These are phyloP conservation scores for Ettlia oleoabundans DNA, from an alignment of 139 green algal species.

Conservation along the genomic window DNA sequence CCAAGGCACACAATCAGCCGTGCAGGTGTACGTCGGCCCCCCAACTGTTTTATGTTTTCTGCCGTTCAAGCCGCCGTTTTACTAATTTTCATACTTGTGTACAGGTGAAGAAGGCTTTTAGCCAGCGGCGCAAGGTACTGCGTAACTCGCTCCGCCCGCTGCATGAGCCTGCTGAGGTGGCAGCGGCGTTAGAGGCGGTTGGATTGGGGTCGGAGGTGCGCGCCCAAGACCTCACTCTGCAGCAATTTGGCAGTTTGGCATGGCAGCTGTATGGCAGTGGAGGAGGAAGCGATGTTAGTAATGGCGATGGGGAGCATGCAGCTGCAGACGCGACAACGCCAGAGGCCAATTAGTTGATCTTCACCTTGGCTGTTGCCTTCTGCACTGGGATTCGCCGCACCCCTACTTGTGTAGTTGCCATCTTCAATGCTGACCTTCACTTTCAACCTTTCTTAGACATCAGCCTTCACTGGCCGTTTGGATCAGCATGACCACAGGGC, in stretches of 20 bases:
- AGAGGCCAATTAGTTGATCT: too few relatives aligned
- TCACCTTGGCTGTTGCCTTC: too few relatives aligned
- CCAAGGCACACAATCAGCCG: too few relatives aligned
- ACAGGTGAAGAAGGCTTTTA: conserved; percentile 43
- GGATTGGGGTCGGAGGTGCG: conserved; percentile 26
- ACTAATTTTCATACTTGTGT: too few relatives aligned
- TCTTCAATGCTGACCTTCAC: too few relatives aligned
- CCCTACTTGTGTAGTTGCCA: too few relatives aligned
- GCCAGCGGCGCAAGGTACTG: conserved; percentile 49
- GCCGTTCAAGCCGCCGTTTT: neutral
- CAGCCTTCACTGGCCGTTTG: too few relatives aligned
- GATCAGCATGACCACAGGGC: too few relatives aligned
- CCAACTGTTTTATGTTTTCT: neutral
- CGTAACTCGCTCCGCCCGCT: conserved; percentile 41
- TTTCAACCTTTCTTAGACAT: too few relatives aligned
- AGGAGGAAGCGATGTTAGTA: neutral
- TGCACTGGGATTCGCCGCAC: too few relatives aligned
- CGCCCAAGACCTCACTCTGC: conserved; percentile 35
- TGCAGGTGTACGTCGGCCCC: too few relatives aligned
- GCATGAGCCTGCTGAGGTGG: conserved; percentile 11
- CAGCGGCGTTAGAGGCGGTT: conserved; percentile 1
- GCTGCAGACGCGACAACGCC: too few relatives aligned
- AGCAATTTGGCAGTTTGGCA: conserved; percentile 40
- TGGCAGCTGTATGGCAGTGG: conserved; percentile 31
- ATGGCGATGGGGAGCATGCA: neutral